A percentile compares a stretch with the other conserved stretches of the same genome.
These are phyloP conservation scores for Trametes meyenii DNA, from an alignment of 768 basidiomycete genomes.

Conservation along the genomic window DNA sequence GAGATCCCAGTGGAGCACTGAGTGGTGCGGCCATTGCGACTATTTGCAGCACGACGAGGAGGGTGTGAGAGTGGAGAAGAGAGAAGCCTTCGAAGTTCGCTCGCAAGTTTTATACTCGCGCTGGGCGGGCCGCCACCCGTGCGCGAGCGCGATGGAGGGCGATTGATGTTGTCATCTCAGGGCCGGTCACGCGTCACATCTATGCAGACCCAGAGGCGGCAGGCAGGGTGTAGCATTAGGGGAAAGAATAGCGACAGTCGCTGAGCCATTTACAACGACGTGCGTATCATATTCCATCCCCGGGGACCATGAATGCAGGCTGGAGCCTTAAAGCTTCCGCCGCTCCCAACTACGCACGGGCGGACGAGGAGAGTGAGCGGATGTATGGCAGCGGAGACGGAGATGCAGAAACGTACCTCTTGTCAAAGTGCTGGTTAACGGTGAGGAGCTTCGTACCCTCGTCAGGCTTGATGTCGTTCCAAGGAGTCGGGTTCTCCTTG, in stretches of 20 bases:
- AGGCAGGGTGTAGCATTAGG: slow-evolving; percentile 7
- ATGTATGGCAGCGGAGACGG: slow-evolving; percentile 17
- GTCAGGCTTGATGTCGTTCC: slow-evolving; percentile 77
- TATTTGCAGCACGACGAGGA: slow-evolving; percentile 9
- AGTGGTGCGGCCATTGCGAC: slow-evolving; percentile 44
- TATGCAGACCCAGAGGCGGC: neutral
- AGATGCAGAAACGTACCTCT: slow-evolving; percentile 50
- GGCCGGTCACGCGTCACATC: slow-evolving; percentile 17
- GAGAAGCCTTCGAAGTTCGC: neutral
- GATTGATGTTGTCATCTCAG: slow-evolving; percentile 6
- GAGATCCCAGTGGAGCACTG: slow-evolving; percentile 44
- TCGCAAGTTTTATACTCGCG: neutral
- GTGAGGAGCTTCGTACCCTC: slow-evolving; percentile 73
- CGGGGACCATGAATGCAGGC: neutral
- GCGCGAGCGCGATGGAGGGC: neutral
- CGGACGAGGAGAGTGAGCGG: neutral
- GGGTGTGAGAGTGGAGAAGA: neutral
- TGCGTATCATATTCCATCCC: slow-evolving; percentile 3
- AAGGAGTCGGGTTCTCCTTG: slow-evolving; percentile 81
- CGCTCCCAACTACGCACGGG: slow-evolving; percentile 64
- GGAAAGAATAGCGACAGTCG: neutral
- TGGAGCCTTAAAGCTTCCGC: slow-evolving; percentile 58
- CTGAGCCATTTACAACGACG: slow-evolving; percentile 1
- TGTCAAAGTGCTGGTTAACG: slow-evolving; percentile 75
- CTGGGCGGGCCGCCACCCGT: neutral